A percentile compares a stretch with the other conserved stretches of the same genome.
Conservation (phyloP, 768 basidiomycete species). For the Megacollybia marginata region DNA sequence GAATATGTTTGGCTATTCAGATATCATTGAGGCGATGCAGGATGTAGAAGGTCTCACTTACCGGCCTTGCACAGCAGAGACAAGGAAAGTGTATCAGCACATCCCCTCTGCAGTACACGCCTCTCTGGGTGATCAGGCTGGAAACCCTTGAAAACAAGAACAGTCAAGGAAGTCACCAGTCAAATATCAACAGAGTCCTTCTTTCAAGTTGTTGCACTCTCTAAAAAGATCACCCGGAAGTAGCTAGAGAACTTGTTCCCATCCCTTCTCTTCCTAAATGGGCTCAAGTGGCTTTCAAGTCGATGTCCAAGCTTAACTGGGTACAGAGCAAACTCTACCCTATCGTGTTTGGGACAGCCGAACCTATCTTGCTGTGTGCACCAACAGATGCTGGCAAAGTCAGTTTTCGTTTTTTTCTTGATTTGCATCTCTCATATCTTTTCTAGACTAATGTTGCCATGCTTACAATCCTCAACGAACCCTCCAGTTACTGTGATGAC, state of each 20-base stretch:
- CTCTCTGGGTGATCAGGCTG: slow-evolving; percentile 88
- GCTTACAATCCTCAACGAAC: slow-evolving; percentile 87
- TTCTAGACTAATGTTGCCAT: too few relatives aligned
- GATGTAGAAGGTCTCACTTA: slow-evolving; percentile 91
- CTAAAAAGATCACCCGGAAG: slow-evolving; percentile 96
- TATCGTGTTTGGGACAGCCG: slow-evolving; percentile 88
- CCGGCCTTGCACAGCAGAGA: slow-evolving; percentile 90
- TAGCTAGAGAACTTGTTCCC: slow-evolving; percentile 55
- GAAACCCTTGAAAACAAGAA: slow-evolving; percentile 99
- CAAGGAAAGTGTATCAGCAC: slow-evolving; percentile 89
- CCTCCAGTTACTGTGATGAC: slow-evolving; percentile 82
- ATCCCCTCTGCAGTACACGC: slow-evolving; percentile 79
- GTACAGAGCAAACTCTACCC: slow-evolving; percentile 93
- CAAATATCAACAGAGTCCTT: slow-evolving; percentile 68
- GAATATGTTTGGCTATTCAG: slow-evolving; percentile 80
- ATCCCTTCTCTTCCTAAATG: slow-evolving; percentile 75
- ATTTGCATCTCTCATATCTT: slow-evolving; percentile 71
- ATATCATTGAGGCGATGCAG: slow-evolving; percentile 91
- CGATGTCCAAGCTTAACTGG: slow-evolving; percentile 78
- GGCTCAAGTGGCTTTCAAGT: slow-evolving; percentile 80
- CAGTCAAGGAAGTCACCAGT: slow-evolving; percentile 69
- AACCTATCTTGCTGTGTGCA: slow-evolving; percentile 92
- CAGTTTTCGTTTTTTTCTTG: slow-evolving; percentile 18
- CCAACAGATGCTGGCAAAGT: slow-evolving; percentile 99
- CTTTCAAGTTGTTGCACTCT: slow-evolving; percentile 72